Conservation (phyloP, 139 green algal genomes). For the Closterium sp. region DNA sequence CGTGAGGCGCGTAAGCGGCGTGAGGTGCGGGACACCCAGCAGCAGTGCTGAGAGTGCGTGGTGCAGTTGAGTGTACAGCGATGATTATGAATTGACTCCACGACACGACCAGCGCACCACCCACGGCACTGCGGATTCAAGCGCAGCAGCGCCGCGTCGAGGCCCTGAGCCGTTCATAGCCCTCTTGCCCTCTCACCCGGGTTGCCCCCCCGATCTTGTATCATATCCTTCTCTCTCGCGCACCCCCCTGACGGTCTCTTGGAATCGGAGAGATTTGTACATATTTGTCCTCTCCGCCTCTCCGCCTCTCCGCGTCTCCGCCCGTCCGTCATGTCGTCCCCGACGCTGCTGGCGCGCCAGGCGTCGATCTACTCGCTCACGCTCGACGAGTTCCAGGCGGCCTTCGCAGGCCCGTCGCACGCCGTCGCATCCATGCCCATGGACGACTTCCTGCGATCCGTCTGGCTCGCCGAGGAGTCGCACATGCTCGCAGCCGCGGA, state of each 20-base stretch:
- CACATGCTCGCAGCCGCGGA: slow-evolving; percentile 19
- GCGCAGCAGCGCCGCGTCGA: not conserved
- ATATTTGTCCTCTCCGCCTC: not conserved
- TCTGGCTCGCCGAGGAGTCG: slow-evolving; percentile 44
- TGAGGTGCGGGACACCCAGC: not conserved
- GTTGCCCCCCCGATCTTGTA: too few relatives aligned
- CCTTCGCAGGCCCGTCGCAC: slow-evolving; percentile 13
- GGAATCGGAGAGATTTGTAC: not conserved
- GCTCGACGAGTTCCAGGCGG: slow-evolving; percentile 46
- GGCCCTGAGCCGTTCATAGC: not conserved
- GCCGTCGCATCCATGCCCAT: slow-evolving; percentile 49
- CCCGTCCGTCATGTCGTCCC: not conserved
- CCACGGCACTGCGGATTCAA: not conserved
- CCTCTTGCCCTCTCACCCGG: too few relatives aligned
- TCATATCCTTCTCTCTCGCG: not conserved
- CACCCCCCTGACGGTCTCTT: not conserved
- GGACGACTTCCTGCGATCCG: slow-evolving; percentile 48
- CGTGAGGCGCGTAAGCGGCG: not conserved
- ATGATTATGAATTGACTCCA: too few relatives aligned
- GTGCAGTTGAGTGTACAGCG: too few relatives aligned
- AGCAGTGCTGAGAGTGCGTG: not conserved
- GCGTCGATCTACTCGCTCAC: slow-evolving; percentile 44
- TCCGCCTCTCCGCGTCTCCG: not conserved
- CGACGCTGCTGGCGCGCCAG: slow-evolving; percentile 9
- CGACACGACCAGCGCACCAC: not conserved